A percentile compares a stretch with the other conserved stretches of the same genome.
These are phyloP conservation scores for Arthrobotrys iridis DNA, from an alignment of 2,329 filamentous ascomycete species.

Conservation along the genomic window DNA sequence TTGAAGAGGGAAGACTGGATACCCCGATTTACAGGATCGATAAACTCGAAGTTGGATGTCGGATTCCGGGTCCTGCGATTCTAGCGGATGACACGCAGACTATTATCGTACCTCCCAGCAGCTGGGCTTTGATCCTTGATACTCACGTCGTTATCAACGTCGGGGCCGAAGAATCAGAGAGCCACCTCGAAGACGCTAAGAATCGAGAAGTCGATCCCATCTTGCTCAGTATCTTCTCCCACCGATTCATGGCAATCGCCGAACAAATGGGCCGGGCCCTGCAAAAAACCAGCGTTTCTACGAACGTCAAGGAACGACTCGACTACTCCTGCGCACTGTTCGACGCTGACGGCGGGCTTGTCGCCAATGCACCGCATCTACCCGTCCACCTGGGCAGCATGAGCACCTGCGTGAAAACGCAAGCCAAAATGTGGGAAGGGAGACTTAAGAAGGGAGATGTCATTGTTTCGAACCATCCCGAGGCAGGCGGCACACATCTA, in stretches of 20 bases:
- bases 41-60: conserved; percentile 76
- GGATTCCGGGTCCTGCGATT: conserved; percentile 81
- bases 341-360: conserved; percentile 77
- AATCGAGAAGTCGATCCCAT: conserved; percentile 73
- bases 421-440: conserved; percentile 81
- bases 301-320: conserved; percentile 82
- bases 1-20: conserved; percentile 79
- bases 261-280: conserved; percentile 84
- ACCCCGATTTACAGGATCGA: conserved; percentile 86
- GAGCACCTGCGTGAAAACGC: conserved; percentile 83
- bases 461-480: conserved; percentile 83
- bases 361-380: conserved; percentile 82
- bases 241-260: conserved; percentile 85
- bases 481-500: conserved; percentile 83
- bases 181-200: conserved; percentile 48
- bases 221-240: conserved; percentile 79
- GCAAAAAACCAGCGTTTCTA: conserved; percentile 82
- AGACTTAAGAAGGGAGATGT: conserved; percentile 82
- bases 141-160: conserved; percentile 92
- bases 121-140: conserved; percentile 79
- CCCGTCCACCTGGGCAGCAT: conserved; percentile 84
- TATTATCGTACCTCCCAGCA: conserved; percentile 83
- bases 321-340: conserved; percentile 87
- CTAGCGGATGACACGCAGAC: conserved; percentile 90
- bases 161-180: conserved; percentile 64